Percentiles rank a stretch among this genome's conserved stretches.
These are phyloP conservation scores for Candida taoyuanica DNA, from an alignment of 805 yeast species.

Conservation along the genomic window DNA sequence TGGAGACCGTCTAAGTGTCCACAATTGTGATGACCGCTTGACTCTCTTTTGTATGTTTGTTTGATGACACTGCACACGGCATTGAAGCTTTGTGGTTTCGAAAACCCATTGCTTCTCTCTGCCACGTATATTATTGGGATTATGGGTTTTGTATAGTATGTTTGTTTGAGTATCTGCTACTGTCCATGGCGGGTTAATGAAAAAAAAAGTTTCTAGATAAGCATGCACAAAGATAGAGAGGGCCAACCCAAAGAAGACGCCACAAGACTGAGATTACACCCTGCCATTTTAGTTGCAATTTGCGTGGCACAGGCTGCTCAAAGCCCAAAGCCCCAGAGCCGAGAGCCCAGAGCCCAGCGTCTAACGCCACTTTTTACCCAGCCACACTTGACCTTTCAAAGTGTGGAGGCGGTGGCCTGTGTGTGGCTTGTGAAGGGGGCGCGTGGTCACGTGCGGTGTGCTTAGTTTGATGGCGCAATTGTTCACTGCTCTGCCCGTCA, in stretches of 20 bases:
- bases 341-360: not conserved
- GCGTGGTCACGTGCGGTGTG: not conserved
- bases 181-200: not conserved
- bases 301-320: not conserved
- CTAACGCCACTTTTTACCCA: too few species aligned
- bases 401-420: not conserved
- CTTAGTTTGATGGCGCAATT: not conserved
- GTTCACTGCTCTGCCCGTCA: too few species aligned
- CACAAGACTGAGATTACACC: not conserved
- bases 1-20: conserved; percentile 78
- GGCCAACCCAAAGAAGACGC: not conserved
- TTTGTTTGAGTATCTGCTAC: conserved; percentile 1
- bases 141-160: conserved; percentile 5
- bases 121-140: not conserved
- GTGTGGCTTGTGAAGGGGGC: not conserved
- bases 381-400: not conserved
- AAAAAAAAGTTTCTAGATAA: not conserved
- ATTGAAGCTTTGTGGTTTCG: too few species aligned
- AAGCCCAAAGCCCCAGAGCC: not conserved
- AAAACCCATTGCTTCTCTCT: too few species aligned
- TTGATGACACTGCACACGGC: not conserved
- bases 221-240: not conserved
- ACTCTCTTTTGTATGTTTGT: not conserved
- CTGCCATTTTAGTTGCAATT: too few species aligned
- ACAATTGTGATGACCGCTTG: not conserved